phyloP scores from a whole-genome alignment of 805 yeast genomes.

The Zygoascus bituminiphila region DNA sequence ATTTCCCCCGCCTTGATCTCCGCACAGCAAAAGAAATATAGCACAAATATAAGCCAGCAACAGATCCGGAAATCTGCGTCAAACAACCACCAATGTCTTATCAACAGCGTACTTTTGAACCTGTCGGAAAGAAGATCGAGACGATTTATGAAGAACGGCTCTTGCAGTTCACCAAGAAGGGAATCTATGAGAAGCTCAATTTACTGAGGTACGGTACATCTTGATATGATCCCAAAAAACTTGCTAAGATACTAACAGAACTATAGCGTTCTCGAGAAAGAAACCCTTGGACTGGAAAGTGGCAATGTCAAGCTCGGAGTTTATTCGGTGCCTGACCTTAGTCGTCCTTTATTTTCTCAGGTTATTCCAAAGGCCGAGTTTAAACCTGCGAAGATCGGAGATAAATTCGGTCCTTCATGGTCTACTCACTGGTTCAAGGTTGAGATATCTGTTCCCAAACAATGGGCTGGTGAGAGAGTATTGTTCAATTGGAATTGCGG shows the following conservation, averaged over 20 bases:
- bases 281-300: constrained; percentile 38
- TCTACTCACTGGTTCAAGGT: constrained; percentile 87
- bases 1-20: background rate
- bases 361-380: constrained; percentile 41
- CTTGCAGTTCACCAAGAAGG: background rate
- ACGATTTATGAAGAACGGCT: constrained; percentile 5
- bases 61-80: background rate
- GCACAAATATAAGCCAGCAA: background rate
- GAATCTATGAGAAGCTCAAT: background rate
- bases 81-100: constrained; percentile 1
- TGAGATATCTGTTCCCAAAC: constrained; percentile 50
- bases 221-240: no score
- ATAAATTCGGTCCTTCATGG: constrained; percentile 88
- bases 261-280: constrained; percentile 64
- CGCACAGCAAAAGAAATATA: background rate
- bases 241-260: no score
- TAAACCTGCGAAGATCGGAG: constrained; percentile 42
- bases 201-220: constrained; percentile 1
- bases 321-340: constrained; percentile 62
- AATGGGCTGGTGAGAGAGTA: constrained; percentile 38
- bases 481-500: constrained; percentile 79
- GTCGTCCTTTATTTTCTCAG: constrained; percentile 52
- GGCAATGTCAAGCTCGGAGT: constrained; percentile 50
- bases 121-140: constrained; percentile 10
- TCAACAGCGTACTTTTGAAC: constrained; percentile 2